phyloP scores from a whole-genome alignment of 352 stramenopile genomes.

The Pythium rishiriense region DNA sequence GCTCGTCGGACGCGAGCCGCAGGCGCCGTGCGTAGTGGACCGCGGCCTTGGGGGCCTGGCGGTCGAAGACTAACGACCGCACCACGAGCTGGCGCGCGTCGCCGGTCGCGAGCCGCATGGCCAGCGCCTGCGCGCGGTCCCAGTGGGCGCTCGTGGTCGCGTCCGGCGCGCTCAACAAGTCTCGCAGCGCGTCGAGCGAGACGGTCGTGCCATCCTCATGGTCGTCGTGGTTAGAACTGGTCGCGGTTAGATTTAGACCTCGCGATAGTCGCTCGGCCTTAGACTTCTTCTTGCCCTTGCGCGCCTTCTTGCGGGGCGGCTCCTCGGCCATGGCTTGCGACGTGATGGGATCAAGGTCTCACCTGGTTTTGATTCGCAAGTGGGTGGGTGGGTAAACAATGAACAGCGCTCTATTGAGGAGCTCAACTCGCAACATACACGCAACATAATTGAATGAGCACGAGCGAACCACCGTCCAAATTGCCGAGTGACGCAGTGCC shows the following conservation, averaged over 20 bases:
- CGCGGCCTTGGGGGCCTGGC: constrained; percentile 44
- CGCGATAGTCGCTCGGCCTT: constrained; percentile 47
- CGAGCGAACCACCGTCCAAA: constrained; percentile 19
- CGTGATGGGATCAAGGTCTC: not conserved
- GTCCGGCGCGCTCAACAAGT: constrained; percentile 23
- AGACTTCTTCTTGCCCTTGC: constrained; percentile 37
- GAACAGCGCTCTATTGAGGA: not conserved
- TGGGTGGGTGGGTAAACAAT: not conserved
- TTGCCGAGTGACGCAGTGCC: constrained; percentile 19
- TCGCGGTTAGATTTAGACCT: constrained; percentile 8
- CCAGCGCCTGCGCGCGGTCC: constrained; percentile 61
- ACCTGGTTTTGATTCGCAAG: constrained; percentile 15
- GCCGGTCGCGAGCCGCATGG: constrained; percentile 36
- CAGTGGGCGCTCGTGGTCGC: constrained; percentile 47
- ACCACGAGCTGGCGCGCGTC: constrained; percentile 47
- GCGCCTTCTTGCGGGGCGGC: constrained; percentile 28
- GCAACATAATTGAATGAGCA: constrained; percentile 14
- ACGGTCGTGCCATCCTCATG: not conserved
- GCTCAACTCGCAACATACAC: constrained; percentile 10
- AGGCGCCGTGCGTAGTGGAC: constrained; percentile 73
- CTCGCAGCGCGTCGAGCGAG: constrained; percentile 25
- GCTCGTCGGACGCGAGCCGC: constrained; percentile 29
- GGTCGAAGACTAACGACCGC: constrained; percentile 37
- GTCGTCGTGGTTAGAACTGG: not conserved
- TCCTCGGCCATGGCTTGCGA: no score